These are phyloP conservation scores for Pascua sp. DNA, from an alignment of 1,284 basidiomycete species.

Conservation along the genomic window DNA sequence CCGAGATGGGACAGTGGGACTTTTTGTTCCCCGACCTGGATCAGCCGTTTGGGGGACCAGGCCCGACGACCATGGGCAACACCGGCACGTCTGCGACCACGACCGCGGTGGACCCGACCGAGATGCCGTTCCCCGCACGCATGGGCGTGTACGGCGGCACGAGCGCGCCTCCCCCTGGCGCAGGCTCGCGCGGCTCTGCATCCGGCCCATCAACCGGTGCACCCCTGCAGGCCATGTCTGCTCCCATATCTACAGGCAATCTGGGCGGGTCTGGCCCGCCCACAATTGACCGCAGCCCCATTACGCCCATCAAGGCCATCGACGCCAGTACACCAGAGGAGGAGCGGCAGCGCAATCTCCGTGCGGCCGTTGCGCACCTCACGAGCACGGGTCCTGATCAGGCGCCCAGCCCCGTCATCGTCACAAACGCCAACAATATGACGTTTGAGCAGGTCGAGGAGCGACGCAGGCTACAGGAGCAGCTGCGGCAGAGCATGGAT, in stretches of 20 bases:
- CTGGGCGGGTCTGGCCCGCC: background rate
- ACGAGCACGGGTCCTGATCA: slow-evolving; percentile 6
- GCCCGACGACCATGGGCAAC: slow-evolving; percentile 1
- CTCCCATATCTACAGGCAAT: background rate
- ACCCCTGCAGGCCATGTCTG: background rate
- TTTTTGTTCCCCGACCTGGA: slow-evolving; percentile 17
- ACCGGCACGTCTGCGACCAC: too few species aligned
- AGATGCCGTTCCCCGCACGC: too few species aligned
- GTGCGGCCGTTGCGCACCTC: slow-evolving; percentile 21
- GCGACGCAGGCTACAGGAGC: slow-evolving; percentile 28
- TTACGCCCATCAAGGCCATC: background rate
- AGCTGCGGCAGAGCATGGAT: slow-evolving; percentile 29
- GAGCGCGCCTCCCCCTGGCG: too few species aligned
- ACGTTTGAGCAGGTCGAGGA: slow-evolving; percentile 32
- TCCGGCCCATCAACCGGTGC: too few species aligned
- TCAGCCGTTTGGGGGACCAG: slow-evolving; percentile 4
- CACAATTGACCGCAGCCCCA: background rate
- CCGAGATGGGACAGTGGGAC: slow-evolving; percentile 10
- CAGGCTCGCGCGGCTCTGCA: too few species aligned
- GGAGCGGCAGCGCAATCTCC: slow-evolving; percentile 18
- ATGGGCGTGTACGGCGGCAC: too few species aligned
- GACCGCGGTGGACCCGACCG: too few species aligned
- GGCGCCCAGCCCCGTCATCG: slow-evolving; percentile 7
- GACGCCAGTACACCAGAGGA: slow-evolving; percentile 6
- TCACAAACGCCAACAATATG: slow-evolving; percentile 22